Evolutionary conservation across 805 yeast species (phyloP), one percentile per base, ranked within the genome.

Genomic region (Cyberlindnera euphorbiae): DNA sequence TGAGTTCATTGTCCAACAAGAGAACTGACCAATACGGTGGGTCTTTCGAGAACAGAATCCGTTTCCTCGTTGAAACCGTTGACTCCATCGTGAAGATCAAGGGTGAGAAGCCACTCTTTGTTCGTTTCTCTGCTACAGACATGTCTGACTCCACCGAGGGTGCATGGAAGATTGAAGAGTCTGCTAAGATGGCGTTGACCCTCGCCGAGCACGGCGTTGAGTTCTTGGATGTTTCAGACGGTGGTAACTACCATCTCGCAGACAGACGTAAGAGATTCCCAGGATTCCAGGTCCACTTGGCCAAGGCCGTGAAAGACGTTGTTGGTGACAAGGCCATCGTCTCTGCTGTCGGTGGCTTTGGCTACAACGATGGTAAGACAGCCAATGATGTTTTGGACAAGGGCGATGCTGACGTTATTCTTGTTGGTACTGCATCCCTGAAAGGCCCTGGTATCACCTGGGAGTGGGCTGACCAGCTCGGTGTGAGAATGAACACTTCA

Each of bases 1-100:
- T 74, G 35, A 66, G 73, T 24, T 56, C 60, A 1, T 26, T 38
- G 18, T 56, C 54, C 10, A 71, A 81, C 56, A 53, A 61, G 40
- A 67, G 87, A 52, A 70, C 71, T 1, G 87, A 80, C 50, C 63
- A 69, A 44, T 80, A 77, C 45, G 86, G 85, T 31, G 84, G 84
- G 6, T 59, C 71, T 3, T 62, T 77, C 35, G 82, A 76, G 49
- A 77, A 77, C 56, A 67, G 85, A 44, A 62, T 63, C 8, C 59
- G 77, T 30, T 63, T 79, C 35, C 45, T 69, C 9, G 45, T 69
- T 21, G 80, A 79, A 45, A 50, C 71, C 15, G 54, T 75, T n/a
- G 71, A 66, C 30, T 67, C 62, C 13, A 50, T 75, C 26, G 60
- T 64, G 41, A 22, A 78, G 50, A 61, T 80, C 33, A 85, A 79